Conservation (phyloP, 2,329 filamentous ascomycete genomes). For the Phyllosticta capitalensis region DNA sequence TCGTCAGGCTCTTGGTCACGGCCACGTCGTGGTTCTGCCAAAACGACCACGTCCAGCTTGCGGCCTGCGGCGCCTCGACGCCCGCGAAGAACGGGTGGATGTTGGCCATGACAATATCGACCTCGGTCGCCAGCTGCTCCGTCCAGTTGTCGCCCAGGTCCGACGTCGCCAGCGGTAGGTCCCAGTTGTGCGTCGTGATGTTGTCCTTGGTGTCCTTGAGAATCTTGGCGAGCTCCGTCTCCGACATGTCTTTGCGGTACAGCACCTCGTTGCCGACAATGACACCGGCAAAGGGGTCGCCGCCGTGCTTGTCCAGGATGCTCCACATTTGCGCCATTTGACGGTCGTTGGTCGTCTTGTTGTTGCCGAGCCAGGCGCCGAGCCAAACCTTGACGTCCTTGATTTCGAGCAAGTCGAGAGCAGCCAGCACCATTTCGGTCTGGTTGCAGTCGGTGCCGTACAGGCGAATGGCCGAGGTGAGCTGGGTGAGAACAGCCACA, state of each 20-base stretch:
- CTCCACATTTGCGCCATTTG: conserved; percentile 79
- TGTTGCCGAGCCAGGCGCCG: conserved; percentile 84
- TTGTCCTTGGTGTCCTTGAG: conserved; percentile 63
- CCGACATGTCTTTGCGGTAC: conserved; percentile 56
- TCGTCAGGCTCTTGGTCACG: conserved; percentile 50
- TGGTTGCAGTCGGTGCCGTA: conserved; percentile 98
- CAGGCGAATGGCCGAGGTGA: conserved; percentile 78
- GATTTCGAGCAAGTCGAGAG: conserved; percentile 65
- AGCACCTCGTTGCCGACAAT: conserved; percentile 57
- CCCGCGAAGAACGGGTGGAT: conserved; percentile 95
- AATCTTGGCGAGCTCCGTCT: conserved; percentile 51
- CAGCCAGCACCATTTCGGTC: conserved; percentile 83
- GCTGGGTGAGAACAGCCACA: conserved; percentile 77
- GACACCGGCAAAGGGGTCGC: conserved; percentile 49
- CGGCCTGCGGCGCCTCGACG: conserved; percentile 55
- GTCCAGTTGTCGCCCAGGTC: conserved; percentile 89
- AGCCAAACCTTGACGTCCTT: conserved; percentile 82
- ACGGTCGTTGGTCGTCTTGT: conserved; percentile 71
- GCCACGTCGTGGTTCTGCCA: conserved; percentile 61
- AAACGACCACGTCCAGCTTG: conserved; percentile 74
- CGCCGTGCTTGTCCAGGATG: conserved; percentile 61
- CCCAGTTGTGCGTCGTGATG: conserved; percentile 49
- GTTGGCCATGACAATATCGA: conserved; percentile 91
- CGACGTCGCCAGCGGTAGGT: conserved; percentile 73
- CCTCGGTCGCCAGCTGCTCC: conserved; percentile 53